phyloP scores from a whole-genome alignment of 495 filamentous ascomycete genomes.

The Rhypophila decipiens region DNA sequence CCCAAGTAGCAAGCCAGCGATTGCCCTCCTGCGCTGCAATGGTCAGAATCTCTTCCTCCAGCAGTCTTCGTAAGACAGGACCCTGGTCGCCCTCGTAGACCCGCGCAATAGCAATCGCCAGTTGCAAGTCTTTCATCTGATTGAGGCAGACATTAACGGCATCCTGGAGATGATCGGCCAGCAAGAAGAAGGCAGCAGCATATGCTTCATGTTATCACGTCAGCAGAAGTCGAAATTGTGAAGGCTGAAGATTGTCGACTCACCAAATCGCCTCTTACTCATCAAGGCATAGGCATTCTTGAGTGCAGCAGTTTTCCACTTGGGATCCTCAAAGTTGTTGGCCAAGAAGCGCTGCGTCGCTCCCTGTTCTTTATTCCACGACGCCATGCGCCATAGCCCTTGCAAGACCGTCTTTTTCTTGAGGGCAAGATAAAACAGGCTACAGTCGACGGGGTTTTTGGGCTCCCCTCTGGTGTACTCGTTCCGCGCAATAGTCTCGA shows the following conservation, averaged over 20 bases:
- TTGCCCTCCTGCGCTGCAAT: conserved; percentile 76
- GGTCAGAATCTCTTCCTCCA: conserved; percentile 74
- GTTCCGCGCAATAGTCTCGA: conserved; percentile 84
- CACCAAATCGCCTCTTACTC: conserved; percentile 83
- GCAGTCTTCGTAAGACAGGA: conserved; percentile 61
- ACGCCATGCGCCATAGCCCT: conserved; percentile 93
- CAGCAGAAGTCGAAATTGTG: conserved; percentile 10
- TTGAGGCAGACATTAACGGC: conserved; percentile 78
- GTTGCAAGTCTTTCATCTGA: conserved; percentile 79
- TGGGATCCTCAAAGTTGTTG: conserved; percentile 79
- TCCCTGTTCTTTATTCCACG: conserved; percentile 79
- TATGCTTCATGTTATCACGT: conserved; percentile 55
- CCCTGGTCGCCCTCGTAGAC: conserved; percentile 86
- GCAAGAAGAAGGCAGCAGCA: conserved; percentile 90
- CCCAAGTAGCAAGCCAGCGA: conserved; percentile 93
- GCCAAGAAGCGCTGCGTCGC: conserved; percentile 69
- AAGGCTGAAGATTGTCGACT: conserved; percentile 7
- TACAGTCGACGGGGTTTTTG: conserved; percentile 92
- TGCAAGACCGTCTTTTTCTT: conserved; percentile 87
- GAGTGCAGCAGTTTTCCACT: conserved; percentile 84
- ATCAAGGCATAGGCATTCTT: conserved; percentile 98
- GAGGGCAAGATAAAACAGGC: conserved; percentile 83
- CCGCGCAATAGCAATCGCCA: conserved; percentile 83
- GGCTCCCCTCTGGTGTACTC: conserved; percentile 85
- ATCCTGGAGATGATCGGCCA: conserved; percentile 79